Conservation (phyloP, 495 filamentous ascomycete genomes). For the Trichoderma parareesei region DNA sequence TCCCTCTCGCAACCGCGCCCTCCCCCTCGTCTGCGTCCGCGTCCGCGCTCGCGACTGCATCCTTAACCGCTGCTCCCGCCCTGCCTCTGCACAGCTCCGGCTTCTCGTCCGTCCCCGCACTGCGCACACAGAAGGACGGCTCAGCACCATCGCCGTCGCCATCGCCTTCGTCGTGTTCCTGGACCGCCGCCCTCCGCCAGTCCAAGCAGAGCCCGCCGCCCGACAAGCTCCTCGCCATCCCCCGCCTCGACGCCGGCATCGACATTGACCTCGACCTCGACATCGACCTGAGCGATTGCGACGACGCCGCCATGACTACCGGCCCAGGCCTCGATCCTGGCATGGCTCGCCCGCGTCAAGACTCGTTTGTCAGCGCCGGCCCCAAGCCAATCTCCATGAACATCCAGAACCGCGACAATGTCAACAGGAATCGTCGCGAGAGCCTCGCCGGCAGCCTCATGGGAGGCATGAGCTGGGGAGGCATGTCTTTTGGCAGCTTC, state of each 20-base stretch:
- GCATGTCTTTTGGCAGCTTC: conserved; percentile 90
- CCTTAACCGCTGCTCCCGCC: not conserved
- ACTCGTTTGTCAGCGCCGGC: conserved; percentile 71
- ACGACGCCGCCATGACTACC: conserved; percentile 48
- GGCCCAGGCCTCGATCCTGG: conserved; percentile 49
- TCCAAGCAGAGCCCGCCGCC: not conserved
- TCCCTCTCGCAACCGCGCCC: conserved; percentile 13
- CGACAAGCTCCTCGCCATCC: conserved; percentile 8
- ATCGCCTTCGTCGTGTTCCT: conserved; percentile 6
- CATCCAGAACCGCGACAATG: conserved; percentile 57
- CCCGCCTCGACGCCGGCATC: conserved; percentile 14
- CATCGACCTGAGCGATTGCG: conserved; percentile 37
- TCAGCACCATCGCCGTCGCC: conserved; percentile 35
- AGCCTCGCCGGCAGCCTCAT: conserved; percentile 81
- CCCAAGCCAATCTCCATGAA: conserved; percentile 83
- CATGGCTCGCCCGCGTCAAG: conserved; percentile 50
- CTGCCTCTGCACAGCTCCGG: not conserved
- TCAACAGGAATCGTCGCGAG: conserved; percentile 61
- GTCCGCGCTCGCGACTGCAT: conserved; percentile 12
- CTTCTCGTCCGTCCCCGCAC: conserved; percentile 4
- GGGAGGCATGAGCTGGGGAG: conserved; percentile 96
- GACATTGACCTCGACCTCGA: conserved; percentile 15
- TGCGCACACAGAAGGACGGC: conserved; percentile 22
- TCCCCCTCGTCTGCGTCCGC: conserved; percentile 18
- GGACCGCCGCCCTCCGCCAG: not conserved